Conservation (phyloP, 441 rosid genomes). For the Jatropha podagrica region DNA sequence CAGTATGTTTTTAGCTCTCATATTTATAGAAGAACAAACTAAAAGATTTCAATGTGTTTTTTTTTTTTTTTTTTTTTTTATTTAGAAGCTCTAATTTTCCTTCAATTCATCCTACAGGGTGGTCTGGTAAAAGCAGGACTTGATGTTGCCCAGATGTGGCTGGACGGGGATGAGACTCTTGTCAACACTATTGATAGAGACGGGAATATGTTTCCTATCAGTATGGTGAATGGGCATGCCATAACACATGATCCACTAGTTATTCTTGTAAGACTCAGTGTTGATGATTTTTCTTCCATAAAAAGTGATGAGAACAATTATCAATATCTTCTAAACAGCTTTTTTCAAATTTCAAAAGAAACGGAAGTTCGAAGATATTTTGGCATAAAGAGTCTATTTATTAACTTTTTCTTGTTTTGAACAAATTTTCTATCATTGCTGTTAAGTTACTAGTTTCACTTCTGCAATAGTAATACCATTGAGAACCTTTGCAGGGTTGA, state of each 20-base stretch:
- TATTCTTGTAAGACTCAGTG: constrained; percentile 64
- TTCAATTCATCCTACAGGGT: constrained; percentile 48
- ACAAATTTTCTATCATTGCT: neutral
- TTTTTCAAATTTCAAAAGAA: neutral
- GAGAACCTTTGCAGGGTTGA: neutral
- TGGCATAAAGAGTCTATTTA: neutral
- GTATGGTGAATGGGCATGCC: constrained; percentile 76
- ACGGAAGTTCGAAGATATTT: neutral
- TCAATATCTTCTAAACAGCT: neutral
- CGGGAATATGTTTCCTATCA: constrained; percentile 69
- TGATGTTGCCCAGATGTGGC: constrained; percentile 88
- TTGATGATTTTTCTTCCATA: neutral
- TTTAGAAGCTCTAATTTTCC: constrained; percentile 4
- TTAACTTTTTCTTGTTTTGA: neutral
- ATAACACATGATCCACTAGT: constrained; percentile 82
- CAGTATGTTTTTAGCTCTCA: constrained; percentile 38
- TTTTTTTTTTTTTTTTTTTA: constrained; percentile 9
- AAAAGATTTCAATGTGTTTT: neutral
- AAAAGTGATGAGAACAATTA: neutral
- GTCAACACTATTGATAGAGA: constrained; percentile 84
- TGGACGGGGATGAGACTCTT: constrained; percentile 86
- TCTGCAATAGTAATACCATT: neutral
- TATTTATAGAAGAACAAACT: neutral
- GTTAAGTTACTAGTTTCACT: neutral
- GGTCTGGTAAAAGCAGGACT: constrained; percentile 90